Base-by-base conservation (phyloP, 805 yeast species). In the Saccharomycopsis malanga region DNA sequence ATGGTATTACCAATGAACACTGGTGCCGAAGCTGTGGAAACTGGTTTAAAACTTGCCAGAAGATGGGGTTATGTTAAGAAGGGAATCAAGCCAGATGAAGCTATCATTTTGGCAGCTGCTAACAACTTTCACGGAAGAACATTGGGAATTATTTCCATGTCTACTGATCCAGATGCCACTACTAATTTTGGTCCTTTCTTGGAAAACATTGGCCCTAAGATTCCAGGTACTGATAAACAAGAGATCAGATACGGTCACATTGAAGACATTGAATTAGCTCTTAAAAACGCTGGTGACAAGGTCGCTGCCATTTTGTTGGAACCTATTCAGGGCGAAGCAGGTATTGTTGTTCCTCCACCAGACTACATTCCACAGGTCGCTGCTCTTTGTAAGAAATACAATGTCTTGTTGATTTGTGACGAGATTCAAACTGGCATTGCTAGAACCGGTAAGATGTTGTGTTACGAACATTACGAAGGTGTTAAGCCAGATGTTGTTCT, bases 261-360 rank as follows among this genome's bases (percentile, higher is more conserved):
- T 59, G 95, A 79, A 62, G 97, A 91, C 61, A 79, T 91, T 45
- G 88, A 87, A 66, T 71, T 72, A 56, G 96, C 95, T 2, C 80
- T 89, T 59, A 70, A 73, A 55, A 76, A 76, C 48, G 87, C 91
- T 21, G 96, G 96, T 54, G 91, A 85, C 63, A 81, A 79, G 63
- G 79, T 91, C 55, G 95, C 96, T 39, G 98, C 96, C 36, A 77
- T 91, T 56, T 69, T 91, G 54, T 77, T 91, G 57, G 98, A 91
- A 69, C 97, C 97, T 53, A 89, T 89, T 60, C 98, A 91, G 66
- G 98, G 98, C 64, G 98, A 91, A 66, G 98, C 98, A 29, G 98
- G 98, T 57, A 91, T 91, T 56, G 91, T 89, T 23, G 96, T 89
- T 22, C 97, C 98, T 45, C 93, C 93, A 55, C 68, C 63, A 42